These are phyloP conservation scores for Cladosporium oxysporum DNA, from an alignment of 2,329 filamentous ascomycete species.

Conservation along the genomic window DNA sequence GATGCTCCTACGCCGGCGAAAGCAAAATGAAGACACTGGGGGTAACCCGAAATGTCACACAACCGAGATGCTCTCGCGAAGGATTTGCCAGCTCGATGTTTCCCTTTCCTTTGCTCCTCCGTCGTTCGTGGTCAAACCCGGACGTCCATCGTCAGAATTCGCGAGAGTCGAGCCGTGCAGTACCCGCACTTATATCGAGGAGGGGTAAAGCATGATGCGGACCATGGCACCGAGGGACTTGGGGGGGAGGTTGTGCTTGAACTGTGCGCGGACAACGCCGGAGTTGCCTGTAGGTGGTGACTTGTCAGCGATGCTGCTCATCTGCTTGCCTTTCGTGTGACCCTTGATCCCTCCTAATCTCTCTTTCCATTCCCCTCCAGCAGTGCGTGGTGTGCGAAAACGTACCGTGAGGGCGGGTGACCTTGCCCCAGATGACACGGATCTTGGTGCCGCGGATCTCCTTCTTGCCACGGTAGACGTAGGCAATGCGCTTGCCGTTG, in stretches of 20 bases:
- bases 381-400: constrained; percentile 16
- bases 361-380: constrained; percentile 17
- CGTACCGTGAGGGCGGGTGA: constrained; percentile 90
- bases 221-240: constrained; percentile 80
- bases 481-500: constrained; percentile 97
- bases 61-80: constrained; percentile 9
- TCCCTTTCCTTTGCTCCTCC: constrained; percentile 3
- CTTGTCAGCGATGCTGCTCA: constrained; percentile 26
- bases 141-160: constrained; percentile 19
- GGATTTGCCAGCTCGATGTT: constrained; percentile 10
- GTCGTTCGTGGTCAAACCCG: constrained; percentile 15
- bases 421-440: constrained; percentile 97
- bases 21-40: constrained; percentile 14
- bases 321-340: constrained; percentile 15
- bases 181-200: constrained; percentile 39
- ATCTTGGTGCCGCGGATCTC: constrained; percentile 98
- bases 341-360: background rate
- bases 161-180: constrained; percentile 1
- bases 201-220: constrained; percentile 45
- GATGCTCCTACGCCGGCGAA: constrained; percentile 20
- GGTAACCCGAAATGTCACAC: background rate
- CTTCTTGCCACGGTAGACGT: constrained; percentile 94
- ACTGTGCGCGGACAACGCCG: constrained; percentile 96
- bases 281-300: constrained; percentile 72
- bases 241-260: constrained; percentile 91